Conservation (phyloP, 1,284 basidiomycete species). For the Melampsora abietis-canadensis region DNA sequence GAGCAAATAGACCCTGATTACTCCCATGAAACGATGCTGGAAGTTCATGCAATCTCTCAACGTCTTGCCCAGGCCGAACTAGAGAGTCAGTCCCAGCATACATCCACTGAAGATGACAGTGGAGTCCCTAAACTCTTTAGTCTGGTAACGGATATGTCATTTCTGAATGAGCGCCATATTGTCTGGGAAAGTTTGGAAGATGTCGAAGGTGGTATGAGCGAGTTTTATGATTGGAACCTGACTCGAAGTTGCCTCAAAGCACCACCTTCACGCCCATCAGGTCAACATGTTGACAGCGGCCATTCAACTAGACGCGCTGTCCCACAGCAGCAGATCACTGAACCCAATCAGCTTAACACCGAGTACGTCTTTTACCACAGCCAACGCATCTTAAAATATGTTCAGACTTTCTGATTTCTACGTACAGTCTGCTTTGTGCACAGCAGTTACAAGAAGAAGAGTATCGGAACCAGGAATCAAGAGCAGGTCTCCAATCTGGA, state of each 20-base stretch:
- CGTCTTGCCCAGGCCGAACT: slow-evolving; percentile 32
- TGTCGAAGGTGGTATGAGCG: slow-evolving; percentile 70
- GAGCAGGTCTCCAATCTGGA: no score
- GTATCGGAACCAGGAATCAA: slow-evolving; percentile 21
- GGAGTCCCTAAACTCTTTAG: slow-evolving; percentile 63
- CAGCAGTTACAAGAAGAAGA: slow-evolving; percentile 46
- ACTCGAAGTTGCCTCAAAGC: slow-evolving; percentile 72
- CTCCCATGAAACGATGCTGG: slow-evolving; percentile 48
- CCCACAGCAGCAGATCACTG: slow-evolving; percentile 11
- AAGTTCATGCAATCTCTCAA: slow-evolving; percentile 42
- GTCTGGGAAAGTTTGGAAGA: slow-evolving; percentile 86
- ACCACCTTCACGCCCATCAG: slow-evolving; percentile 64
- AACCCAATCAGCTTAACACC: slow-evolving; percentile 32
- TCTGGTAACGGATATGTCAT: slow-evolving; percentile 76
- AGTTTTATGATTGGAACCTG: slow-evolving; percentile 72
- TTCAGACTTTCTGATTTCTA: neutral
- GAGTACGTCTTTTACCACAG: neutral
- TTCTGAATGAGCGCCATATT: slow-evolving; percentile 69
- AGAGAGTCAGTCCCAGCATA: neutral
- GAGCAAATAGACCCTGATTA: slow-evolving; percentile 45
- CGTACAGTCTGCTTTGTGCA: slow-evolving; percentile 42
- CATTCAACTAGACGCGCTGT: neutral
- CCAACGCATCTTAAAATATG: neutral
- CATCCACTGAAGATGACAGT: slow-evolving; percentile 4
- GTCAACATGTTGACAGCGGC: slow-evolving; percentile 23